Evolutionary conservation across 345 rosid genomes (phyloP), one percentile per base, ranked within the genome.

Genomic region (Dimocarpus longan): DNA sequence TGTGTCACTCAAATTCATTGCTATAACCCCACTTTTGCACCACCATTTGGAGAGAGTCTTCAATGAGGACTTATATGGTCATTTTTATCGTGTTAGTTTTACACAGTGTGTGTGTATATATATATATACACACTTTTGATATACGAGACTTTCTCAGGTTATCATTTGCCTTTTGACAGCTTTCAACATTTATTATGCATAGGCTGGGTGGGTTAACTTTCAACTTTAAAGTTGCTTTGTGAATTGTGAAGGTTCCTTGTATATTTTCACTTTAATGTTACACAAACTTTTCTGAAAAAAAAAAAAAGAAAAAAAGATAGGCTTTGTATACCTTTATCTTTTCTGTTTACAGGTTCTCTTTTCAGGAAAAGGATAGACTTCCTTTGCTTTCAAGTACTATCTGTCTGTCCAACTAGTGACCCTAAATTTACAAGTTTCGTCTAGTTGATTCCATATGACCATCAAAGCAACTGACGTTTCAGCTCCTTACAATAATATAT

Each of bases 141-240:
- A 2, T 32, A 32, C 2, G 26, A 19, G 28, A 7, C 28, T n/a
- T 60, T 60, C 26, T 60, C 26, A 60, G 26, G 28, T 21, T 60
- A 60, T 60, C 5, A 60, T 60, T 60, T 60, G 65, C 28, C 65
- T 60, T 60, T 60, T 60, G 65, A 60, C 65, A 65, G 39, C 43
- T 64, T 26, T 64, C 15, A 64, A 9, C 40, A 21, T 64, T 3
- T 26, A 22, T 28, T 65, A 12, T 28, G 6, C 24, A 26, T 10
- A 46, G 68, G 52, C 32, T 7, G 0, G 21, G 5, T 43, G 37
- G 37, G 37, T 46, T 6, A 52, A 50, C 10, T 26, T 40, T 13
- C n/a, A 62, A 19, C 26, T 4, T 57, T 71, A 68, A 81, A 81
- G 79, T 40, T 54, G 67, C 79, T 79, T 81, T 81, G 71, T 71